These are phyloP conservation scores for Strigomonas culicis DNA, from an alignment of 208 protist genomes.

Conservation along the genomic window DNA sequence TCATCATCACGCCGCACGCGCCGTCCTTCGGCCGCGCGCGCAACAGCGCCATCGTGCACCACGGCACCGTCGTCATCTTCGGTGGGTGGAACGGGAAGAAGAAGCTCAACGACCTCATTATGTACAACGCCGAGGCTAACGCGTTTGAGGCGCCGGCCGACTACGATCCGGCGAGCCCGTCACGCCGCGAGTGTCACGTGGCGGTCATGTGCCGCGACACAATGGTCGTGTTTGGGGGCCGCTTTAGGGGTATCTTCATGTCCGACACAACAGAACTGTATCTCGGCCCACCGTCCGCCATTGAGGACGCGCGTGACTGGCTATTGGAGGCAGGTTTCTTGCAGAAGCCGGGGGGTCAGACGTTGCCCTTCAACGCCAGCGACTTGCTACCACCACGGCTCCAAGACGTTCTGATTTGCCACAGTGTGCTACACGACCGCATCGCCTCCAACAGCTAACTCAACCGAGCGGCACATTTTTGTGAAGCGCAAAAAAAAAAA, in stretches of 20 bases:
- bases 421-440: too few relatives aligned
- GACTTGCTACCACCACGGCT: too few relatives aligned
- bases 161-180: conserved; percentile 62
- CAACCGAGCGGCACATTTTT: too few relatives aligned
- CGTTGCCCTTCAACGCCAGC: too few relatives aligned
- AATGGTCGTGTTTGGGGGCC: conserved; percentile 89
- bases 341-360: too few relatives aligned
- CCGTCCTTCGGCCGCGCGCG: conserved; percentile 72
- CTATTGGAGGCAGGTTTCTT: too few relatives aligned
- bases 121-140: conserved; percentile 80
- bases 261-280: conserved; percentile 76
- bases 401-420: too few relatives aligned
- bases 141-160: conserved; percentile 57
- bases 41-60: conserved; percentile 81
- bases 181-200: conserved; percentile 80
- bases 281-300: conserved; percentile 48
- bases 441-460: too few relatives aligned
- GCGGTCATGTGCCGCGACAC: conserved; percentile 82
- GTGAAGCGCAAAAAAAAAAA: too few relatives aligned
- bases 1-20: conserved; percentile 25
- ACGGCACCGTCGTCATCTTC: conserved; percentile 81
- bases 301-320: conserved; percentile 61
- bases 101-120: conserved; percentile 85
- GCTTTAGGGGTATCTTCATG: conserved; percentile 84
- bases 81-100: conserved; percentile 87